Percentiles rank a stretch among this genome's conserved stretches.
phyloP scores from a whole-genome alignment of 2,329 filamentous ascomycete species.

The Aspergillus aculeatus region DNA sequence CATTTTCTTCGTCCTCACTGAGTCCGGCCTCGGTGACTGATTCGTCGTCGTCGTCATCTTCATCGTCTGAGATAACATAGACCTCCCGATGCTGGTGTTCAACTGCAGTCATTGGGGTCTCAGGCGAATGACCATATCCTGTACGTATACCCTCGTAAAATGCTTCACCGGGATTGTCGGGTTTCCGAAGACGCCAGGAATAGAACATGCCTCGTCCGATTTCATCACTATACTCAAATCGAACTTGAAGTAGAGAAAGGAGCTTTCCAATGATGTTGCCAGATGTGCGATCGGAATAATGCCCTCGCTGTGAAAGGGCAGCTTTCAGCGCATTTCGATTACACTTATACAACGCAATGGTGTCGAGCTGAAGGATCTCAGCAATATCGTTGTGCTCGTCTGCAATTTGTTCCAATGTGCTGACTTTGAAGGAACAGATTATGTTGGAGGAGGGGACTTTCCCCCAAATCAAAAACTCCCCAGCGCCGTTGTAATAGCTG shows the following conservation, averaged over 20 bases:
- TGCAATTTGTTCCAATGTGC: slow-evolving; percentile 21
- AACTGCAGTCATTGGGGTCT: background rate
- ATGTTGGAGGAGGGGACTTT: slow-evolving; percentile 28
- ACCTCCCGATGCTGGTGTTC: background rate
- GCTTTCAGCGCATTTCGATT: slow-evolving; percentile 16
- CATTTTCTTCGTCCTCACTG: background rate
- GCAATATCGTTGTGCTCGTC: slow-evolving; percentile 18
- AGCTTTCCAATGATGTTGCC: slow-evolving; percentile 26
- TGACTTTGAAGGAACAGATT: slow-evolving; percentile 27
- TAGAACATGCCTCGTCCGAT: slow-evolving; percentile 23
- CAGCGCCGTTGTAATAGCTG: slow-evolving; percentile 25
- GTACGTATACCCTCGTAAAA: slow-evolving; percentile 16
- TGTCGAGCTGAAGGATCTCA: slow-evolving; percentile 27
- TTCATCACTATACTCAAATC: slow-evolving; percentile 20
- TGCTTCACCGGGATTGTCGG: slow-evolving; percentile 11
- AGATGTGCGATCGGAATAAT: slow-evolving; percentile 14
- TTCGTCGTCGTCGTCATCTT: background rate
- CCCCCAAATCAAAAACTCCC: slow-evolving; percentile 40
- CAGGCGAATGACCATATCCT: slow-evolving; percentile 4
- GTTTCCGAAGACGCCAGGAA: slow-evolving; percentile 23
- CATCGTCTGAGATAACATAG: background rate
- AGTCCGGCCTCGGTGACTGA: background rate
- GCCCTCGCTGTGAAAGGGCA: slow-evolving; percentile 11
- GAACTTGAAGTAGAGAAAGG: slow-evolving; percentile 20
- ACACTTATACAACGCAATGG: slow-evolving; percentile 9